phyloP scores from a whole-genome alignment of 2,329 filamentous ascomycete species.

The Epichloe coenophiala region DNA sequence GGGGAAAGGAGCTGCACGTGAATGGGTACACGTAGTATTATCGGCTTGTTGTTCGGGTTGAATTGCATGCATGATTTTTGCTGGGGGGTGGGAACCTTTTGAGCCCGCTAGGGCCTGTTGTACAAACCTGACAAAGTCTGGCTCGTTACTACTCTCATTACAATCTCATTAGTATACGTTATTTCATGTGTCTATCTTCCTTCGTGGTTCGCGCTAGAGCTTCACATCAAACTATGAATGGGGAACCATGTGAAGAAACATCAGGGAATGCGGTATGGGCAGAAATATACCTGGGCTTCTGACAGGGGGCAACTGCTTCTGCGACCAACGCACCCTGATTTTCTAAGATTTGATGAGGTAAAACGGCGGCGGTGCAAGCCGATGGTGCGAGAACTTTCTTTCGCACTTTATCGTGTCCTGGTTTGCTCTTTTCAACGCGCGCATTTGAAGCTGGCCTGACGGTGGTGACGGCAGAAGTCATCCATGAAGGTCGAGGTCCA shows the following conservation, averaged over 20 bases:
- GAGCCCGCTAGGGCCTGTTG: background rate
- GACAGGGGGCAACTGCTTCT: background rate
- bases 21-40: background rate
- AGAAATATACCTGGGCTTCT: background rate
- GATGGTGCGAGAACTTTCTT: background rate
- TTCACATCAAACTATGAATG: background rate
- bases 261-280: background rate
- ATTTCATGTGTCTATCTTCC: background rate
- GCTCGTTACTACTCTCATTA: background rate
- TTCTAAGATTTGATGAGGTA: background rate
- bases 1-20: background rate
- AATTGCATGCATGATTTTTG: background rate
- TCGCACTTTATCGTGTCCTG: background rate
- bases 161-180: background rate
- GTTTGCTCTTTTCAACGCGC: background rate
- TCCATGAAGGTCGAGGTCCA: conserved; percentile 1
- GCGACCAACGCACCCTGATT: background rate
- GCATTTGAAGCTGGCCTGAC: background rate
- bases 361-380: background rate
- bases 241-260: background rate
- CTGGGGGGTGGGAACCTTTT: background rate
- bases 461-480: background rate
- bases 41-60: background rate
- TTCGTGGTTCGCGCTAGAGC: background rate
- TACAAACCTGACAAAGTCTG: background rate